phyloP scores from a whole-genome alignment of 148 eudicot genomes.

The Mesembryanthemum crystallinum region DNA sequence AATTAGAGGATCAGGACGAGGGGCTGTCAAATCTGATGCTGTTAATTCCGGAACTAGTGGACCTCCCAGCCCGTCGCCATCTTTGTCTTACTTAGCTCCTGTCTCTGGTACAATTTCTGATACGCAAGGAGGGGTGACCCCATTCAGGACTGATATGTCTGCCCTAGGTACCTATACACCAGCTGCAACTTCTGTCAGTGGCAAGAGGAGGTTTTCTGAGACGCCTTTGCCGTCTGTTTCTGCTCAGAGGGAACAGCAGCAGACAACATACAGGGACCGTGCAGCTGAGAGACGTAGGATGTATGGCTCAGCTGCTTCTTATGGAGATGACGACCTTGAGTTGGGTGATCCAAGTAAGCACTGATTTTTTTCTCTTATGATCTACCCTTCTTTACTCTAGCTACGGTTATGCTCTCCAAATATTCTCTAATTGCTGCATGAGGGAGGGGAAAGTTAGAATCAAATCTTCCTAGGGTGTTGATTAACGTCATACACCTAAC shows the following conservation, averaged over 20 bases:
- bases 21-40: slow-evolving; percentile 58
- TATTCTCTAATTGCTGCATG: neutral
- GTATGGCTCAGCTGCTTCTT: slow-evolving; percentile 74
- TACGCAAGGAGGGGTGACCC: slow-evolving; percentile 38
- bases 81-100: slow-evolving; percentile 23
- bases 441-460: slow-evolving; percentile 6
- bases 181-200: slow-evolving; percentile 55
- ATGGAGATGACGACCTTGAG: slow-evolving; percentile 58
- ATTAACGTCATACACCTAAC: slow-evolving; percentile 7
- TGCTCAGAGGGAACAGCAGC: slow-evolving; percentile 58
- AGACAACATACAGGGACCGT: slow-evolving; percentile 79
- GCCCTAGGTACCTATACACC: slow-evolving; percentile 73
- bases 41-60: slow-evolving; percentile 42
- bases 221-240: slow-evolving; percentile 53
- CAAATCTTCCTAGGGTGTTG: slow-evolving; percentile 12
- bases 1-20: slow-evolving; percentile 83
- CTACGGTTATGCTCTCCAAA: neutral
- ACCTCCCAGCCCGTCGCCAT: slow-evolving; percentile 28
- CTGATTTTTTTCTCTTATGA: slow-evolving; percentile 15
- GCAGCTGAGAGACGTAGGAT: slow-evolving; percentile 97
- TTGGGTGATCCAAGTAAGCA: slow-evolving; percentile 77
- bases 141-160: slow-evolving; percentile 84
- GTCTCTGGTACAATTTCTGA: slow-evolving; percentile 40
- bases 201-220: slow-evolving; percentile 96
- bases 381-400: neutral